A percentile compares a stretch with the other conserved stretches of the same genome.
Conservation (phyloP, 345 rosid species). For the Lepidium didymum region DNA sequence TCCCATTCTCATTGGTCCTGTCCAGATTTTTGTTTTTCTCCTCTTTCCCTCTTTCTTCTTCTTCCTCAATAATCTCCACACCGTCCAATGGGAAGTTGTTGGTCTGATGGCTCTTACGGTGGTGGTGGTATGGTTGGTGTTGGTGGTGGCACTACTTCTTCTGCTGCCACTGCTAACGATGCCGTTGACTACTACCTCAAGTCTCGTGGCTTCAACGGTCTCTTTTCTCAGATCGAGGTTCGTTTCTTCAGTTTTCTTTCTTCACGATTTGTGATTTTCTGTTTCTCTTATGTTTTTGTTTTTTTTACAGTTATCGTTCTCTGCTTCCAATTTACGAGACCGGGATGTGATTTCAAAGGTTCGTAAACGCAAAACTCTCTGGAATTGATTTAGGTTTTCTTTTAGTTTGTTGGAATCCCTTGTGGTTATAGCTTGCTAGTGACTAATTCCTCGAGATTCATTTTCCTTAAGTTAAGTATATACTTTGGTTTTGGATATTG, state of each 20-base stretch:
- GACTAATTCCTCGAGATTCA: background rate
- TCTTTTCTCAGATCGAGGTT: conserved; percentile 87
- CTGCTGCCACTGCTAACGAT: conserved; percentile 42
- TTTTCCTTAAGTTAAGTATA: background rate
- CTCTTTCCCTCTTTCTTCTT: background rate
- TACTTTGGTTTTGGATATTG: background rate
- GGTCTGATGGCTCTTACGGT: conserved; percentile 42
- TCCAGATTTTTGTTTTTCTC: background rate
- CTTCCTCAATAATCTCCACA: background rate
- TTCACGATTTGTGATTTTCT: background rate
- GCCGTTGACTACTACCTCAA: conserved; percentile 60
- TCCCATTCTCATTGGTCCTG: conserved; percentile 1
- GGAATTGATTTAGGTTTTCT: background rate
- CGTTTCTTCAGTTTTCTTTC: background rate
- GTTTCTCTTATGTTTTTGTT: background rate
- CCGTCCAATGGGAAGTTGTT: conserved; percentile 72
- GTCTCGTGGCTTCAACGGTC: conserved; percentile 62
- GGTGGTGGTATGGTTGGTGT: conserved; percentile 49
- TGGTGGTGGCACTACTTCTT: conserved; percentile 41
- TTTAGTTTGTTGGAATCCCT: background rate
- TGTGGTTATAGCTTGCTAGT: background rate
- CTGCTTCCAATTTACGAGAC: conserved; percentile 68
- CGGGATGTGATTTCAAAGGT: conserved; percentile 82
- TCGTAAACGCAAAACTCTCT: conserved; percentile 2
- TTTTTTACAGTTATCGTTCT: conserved; percentile 68